These are phyloP conservation scores for Escovopsis weberi DNA, from an alignment of 2,329 filamentous ascomycete genomes.

Conservation along the genomic window DNA sequence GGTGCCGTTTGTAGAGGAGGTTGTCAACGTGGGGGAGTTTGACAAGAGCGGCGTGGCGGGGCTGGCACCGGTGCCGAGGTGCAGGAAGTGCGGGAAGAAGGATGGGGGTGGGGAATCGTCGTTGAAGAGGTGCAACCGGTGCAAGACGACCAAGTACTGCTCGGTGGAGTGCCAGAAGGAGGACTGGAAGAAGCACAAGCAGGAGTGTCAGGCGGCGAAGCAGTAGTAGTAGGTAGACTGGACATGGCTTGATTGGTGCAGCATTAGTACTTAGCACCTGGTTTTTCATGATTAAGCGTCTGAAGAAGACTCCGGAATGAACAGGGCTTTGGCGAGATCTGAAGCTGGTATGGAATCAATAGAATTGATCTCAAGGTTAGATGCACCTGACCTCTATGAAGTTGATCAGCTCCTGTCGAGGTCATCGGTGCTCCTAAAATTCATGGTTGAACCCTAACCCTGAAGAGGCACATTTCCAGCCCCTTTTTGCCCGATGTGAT, in stretches of 20 bases:
- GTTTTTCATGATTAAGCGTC: too few relatives aligned
- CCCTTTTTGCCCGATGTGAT: too few relatives aligned
- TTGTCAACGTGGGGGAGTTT: slow-evolving; percentile 15
- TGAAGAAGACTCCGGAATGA: too few relatives aligned
- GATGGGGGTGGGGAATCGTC: slow-evolving; percentile 11
- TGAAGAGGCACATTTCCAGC: too few relatives aligned
- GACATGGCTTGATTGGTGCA: neutral
- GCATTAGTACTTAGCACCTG: too few relatives aligned
- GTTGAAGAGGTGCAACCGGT: slow-evolving; percentile 31
- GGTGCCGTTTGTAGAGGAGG: slow-evolving; percentile 26
- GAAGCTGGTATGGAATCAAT: too few relatives aligned
- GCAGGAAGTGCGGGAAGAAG: slow-evolving; percentile 22
- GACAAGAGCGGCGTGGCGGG: slow-evolving; percentile 1
- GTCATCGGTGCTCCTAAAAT: too few relatives aligned
- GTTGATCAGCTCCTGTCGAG: too few relatives aligned
- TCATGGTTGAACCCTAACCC: too few relatives aligned
- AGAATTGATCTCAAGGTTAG: too few relatives aligned
- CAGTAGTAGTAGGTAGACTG: neutral
- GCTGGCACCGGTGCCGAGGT: slow-evolving; percentile 12
- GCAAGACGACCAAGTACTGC: slow-evolving; percentile 34
- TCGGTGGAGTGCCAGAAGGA: slow-evolving; percentile 35
- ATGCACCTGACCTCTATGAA: too few relatives aligned
- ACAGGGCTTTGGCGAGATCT: too few relatives aligned
- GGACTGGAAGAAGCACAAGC: slow-evolving; percentile 37
- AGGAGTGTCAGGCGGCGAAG: neutral